Evolutionary conservation across 306 rosid species (phyloP), one percentile per base, ranked within the genome.

Genomic region (Ziziphus jujuba): DNA sequence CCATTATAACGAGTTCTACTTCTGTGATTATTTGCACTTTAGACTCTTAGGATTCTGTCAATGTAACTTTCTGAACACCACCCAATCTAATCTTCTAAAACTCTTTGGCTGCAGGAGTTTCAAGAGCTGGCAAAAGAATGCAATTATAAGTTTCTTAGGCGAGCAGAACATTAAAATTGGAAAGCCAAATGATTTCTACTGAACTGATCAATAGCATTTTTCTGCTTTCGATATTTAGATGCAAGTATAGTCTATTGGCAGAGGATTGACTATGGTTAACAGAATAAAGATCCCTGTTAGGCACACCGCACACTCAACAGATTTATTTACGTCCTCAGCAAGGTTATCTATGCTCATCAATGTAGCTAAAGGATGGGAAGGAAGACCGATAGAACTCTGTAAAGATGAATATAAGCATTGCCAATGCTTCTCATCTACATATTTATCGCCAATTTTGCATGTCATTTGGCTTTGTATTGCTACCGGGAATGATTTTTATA

Each of bases 101-200:
- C 59, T 56, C 50, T 36, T 76, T 66, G 63, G 56, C 59, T 78
- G 72, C 83, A 91, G 97, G 92, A 90, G 96, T 84, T 90, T 95
- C 80, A 90, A 91, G 82, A 44, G 99, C 77, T 90, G 95, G 99
- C 92, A 95, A 81, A 95, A 86, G 96, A 90, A 82, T 34, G 97
- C 96, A 49, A 90, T 90, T 65, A 84, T 80, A 33, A 86, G 66
- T 48, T 95, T 84, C 77, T 75, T 95, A 51, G 55, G 75, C 0
- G 91, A 82, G 76, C 87, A 71, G 82, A 83, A 81, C 72, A 72
- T 95, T 19, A 79, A 67, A 74, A 79, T 88, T 54, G 96, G 95
- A 70, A 95, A 90, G 56, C 84, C 97, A 10, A 85, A 77, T 54
- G 86, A 87, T 75, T 90, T 93, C 79, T 69, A 44, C 71, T 87